A percentile compares a stretch with the other conserved stretches of the same genome.
phyloP scores from a whole-genome alignment of 1,284 basidiomycete species.

The Wallemia ichthyophaga region DNA sequence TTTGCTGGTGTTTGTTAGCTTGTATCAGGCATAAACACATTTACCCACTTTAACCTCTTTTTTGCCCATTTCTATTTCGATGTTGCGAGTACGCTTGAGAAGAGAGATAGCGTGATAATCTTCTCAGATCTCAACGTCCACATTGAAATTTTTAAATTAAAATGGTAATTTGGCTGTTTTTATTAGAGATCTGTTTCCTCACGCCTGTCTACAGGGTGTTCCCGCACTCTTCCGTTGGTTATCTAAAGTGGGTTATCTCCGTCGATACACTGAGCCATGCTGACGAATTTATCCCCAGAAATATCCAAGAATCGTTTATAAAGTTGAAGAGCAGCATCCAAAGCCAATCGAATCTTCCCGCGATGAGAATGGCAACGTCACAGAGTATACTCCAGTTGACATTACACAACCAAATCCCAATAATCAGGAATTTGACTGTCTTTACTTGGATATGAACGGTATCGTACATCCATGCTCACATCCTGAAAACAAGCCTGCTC shows the following conservation, averaged over 20 bases:
- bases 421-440: constrained; percentile 73
- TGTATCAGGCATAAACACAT: background rate
- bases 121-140: background rate
- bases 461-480: constrained; percentile 95
- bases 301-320: constrained; percentile 70
- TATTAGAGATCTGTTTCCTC: background rate
- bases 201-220: constrained; percentile 36
- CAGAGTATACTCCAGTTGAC: constrained; percentile 46
- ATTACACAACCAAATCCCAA: constrained; percentile 77
- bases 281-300: constrained; percentile 18
- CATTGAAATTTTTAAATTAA: background rate
- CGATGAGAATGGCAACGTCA: constrained; percentile 31
- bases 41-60: background rate
- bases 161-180: background rate
- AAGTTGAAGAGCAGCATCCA: constrained; percentile 57
- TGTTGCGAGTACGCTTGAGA: background rate
- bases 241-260: constrained; percentile 24
- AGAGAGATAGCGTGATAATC: no score
- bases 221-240: constrained; percentile 82
- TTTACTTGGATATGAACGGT: constrained; percentile 83
- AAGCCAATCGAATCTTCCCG: constrained; percentile 22
- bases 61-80: background rate
- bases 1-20: background rate
- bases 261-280: background rate
- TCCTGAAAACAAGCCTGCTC: constrained; percentile 84